A percentile compares a stretch with the other conserved stretches of the same genome.
phyloP scores from a whole-genome alignment of 306 rosid species.

The Ceratonia siliqua region DNA sequence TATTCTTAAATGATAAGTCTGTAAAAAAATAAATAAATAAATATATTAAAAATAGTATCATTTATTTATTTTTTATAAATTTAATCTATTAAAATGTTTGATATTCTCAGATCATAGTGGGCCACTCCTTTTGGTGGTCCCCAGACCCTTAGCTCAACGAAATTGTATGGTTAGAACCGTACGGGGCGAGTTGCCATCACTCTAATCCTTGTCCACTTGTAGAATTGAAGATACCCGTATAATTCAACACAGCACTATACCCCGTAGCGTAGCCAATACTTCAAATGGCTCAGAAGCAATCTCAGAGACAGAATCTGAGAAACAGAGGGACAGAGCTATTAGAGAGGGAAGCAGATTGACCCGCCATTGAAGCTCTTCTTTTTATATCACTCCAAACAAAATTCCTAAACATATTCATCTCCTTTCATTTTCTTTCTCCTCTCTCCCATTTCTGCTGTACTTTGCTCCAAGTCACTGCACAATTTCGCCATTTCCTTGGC shows the following conservation, averaged over 20 bases:
- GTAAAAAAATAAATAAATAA: too few relatives aligned
- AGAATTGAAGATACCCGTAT: conserved; percentile 24
- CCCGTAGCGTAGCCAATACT: conserved; percentile 50
- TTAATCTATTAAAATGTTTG: neutral
- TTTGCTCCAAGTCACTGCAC: neutral
- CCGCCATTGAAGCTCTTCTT: conserved; percentile 62
- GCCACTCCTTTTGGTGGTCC: conserved; percentile 40
- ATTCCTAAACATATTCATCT: conserved; percentile 1
- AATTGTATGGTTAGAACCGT: conserved; percentile 48
- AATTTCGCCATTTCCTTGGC: neutral
- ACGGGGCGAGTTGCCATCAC: neutral
- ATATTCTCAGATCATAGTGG: conserved; percentile 17
- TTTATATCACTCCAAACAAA: neutral
- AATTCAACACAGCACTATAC: conserved; percentile 36
- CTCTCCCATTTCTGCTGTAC: neutral
- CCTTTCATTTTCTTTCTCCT: neutral
- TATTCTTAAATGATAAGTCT: neutral
- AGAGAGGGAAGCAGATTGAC: conserved; percentile 41
- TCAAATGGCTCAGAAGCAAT: conserved; percentile 60
- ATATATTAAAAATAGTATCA: too few relatives aligned
- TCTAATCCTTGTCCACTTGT: neutral
- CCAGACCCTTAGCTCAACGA: conserved; percentile 27
- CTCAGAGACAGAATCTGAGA: conserved; percentile 40
- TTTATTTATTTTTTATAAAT: too few relatives aligned
- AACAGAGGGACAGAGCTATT: conserved; percentile 7